phyloP scores from a whole-genome alignment of 495 filamentous ascomycete species.

The Xylaria sp. region DNA sequence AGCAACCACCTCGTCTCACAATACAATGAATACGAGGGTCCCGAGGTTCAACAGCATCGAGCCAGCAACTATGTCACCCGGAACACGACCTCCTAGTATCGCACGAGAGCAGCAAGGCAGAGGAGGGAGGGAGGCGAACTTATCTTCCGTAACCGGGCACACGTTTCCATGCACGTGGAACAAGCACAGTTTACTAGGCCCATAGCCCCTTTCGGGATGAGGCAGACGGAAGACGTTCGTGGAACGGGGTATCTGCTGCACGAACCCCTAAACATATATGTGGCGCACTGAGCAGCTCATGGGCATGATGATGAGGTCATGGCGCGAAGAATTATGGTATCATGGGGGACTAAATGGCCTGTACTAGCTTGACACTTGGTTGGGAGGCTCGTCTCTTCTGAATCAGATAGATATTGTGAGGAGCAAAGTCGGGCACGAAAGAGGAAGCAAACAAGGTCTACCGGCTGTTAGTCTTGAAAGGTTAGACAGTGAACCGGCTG shows the following conservation, averaged over 20 bases:
- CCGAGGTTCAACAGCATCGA: background rate
- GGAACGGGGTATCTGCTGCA: conserved; percentile 12
- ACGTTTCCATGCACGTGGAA: conserved; percentile 5
- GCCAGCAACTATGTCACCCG: background rate
- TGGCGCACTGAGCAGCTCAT: background rate
- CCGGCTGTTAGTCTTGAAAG: background rate
- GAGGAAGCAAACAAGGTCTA: background rate
- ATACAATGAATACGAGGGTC: background rate
- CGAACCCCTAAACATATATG: background rate
- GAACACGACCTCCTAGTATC: background rate
- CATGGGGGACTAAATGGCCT: background rate
- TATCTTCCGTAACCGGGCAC: conserved; percentile 17
- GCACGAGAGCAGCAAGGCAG: background rate
- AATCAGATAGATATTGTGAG: background rate
- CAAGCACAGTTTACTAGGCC: background rate
- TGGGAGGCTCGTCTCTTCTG: background rate
- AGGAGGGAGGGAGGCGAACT: background rate
- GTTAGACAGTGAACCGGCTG: background rate
- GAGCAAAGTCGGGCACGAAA: background rate
- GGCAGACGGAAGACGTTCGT: conserved; percentile 22
- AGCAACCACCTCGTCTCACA: background rate
- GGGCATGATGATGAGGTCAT: background rate
- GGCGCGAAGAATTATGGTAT: background rate
- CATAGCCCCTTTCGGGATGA: conserved; percentile 7
- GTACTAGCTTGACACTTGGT: background rate